Evolutionary conservation across 495 filamentous ascomycete species (phyloP).

Genomic region (Aspergillus steynii): DNA sequence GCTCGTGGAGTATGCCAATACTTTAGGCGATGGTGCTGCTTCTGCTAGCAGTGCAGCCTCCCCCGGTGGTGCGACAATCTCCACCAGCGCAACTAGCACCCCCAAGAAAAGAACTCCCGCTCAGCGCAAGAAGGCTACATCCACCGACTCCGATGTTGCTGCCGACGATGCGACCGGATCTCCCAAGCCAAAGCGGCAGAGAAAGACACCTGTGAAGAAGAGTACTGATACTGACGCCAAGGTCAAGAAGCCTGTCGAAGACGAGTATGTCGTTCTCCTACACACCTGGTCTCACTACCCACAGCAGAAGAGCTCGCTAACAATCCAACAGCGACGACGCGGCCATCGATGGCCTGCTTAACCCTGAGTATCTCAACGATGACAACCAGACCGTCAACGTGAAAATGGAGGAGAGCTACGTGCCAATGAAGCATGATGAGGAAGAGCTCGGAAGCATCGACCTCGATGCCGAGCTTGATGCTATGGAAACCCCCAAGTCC

Average conservation of each 20-base stretch:
- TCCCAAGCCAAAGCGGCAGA: slow-evolving; percentile 24
- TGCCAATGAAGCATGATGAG: background rate
- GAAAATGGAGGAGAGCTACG: slow-evolving; percentile 3
- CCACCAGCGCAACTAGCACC: slow-evolving; percentile 8
- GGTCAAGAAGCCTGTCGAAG: slow-evolving; percentile 5
- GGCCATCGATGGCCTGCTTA: background rate
- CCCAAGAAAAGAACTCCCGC: slow-evolving; percentile 20
- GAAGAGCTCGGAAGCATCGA: background rate
- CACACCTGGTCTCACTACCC: background rate
- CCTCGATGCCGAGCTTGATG: slow-evolving; percentile 13
- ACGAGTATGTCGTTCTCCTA: slow-evolving; percentile 14
- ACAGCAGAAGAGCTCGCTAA: background rate
- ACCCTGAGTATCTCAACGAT: background rate
- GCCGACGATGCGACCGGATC: slow-evolving; percentile 8
- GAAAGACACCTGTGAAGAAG: slow-evolving; percentile 19
- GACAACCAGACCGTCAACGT: background rate
- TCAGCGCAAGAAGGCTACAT: slow-evolving; percentile 21
- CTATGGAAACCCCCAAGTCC: slow-evolving; percentile 2
- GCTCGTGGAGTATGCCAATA: slow-evolving; percentile 11
- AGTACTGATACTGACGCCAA: slow-evolving; percentile 4
- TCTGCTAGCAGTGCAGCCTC: background rate
- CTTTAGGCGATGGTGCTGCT: background rate
- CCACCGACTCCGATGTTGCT: background rate
- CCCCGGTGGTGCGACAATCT: background rate
- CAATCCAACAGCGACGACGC: background rate